Base-by-base conservation (phyloP, 2,329 filamentous ascomycete genomes). In the Phialophora tarda region DNA sequence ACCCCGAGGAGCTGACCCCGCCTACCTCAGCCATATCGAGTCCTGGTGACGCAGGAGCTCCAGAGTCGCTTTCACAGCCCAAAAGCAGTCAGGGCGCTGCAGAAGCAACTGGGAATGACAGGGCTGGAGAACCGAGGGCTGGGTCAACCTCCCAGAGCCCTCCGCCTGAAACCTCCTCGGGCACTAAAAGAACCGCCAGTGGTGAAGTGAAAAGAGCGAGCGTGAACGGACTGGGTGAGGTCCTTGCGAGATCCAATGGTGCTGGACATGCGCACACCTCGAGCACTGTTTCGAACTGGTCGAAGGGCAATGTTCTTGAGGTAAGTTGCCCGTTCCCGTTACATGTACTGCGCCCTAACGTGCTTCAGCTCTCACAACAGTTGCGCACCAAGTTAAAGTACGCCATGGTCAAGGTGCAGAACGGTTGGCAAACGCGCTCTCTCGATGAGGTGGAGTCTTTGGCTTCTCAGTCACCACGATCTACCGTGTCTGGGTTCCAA, bases 381-480 rank as follows among this genome's bases (percentile, higher is more conserved):
- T 84, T 98, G 60, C 90, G 89, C 75, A 89, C 92, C 59, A 90
- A 92, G 73, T 84, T 98, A 30, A 92, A 92, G 6, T 97, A 97
- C 78, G 94, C 94, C 70, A 95, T 96, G 86, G 86, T 96, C 75
- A 97, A 97, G 78, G 91, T 97, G 48, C 92, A 92, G 76, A 89
- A 96, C 75, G 92, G 92, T 65, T 95, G 93, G 90, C 91, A 96
- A 78, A 85, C 89, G 26, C 88, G 90, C 69, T 88, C 88, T 21
- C 87, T 95, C 65, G 88, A 90, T 63, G 91, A 94, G 77, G 86
- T 94, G 32, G 92, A 94, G 78, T 87, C 86, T 55, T 80, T 92
- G 48, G 87, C 91, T 10, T 91, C 91, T 1, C 88, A 90, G 62
- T 91, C 89, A 0, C 87, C 88, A 23, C 69, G 28, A 81, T 84